These are phyloP conservation scores for Trichoderma sp. DNA, from an alignment of 2,329 filamentous ascomycete genomes.

Conservation along the genomic window DNA sequence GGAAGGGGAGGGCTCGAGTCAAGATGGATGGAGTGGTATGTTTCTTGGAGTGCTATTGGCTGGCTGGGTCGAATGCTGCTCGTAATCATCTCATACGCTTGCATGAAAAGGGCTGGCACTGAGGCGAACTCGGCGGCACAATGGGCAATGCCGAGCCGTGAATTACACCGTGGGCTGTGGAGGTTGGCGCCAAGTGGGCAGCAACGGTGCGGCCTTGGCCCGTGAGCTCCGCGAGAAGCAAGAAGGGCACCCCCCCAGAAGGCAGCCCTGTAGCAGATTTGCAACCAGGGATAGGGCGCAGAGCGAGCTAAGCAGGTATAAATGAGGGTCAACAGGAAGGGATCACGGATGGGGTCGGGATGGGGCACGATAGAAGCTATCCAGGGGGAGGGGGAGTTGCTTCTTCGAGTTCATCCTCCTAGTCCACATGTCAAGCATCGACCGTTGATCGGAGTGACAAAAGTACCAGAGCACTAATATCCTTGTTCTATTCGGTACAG, in stretches of 20 bases:
- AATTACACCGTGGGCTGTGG: background rate
- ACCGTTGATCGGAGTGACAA: background rate
- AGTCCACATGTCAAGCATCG: background rate
- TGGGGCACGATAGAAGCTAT: background rate
- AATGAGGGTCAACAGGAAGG: background rate
- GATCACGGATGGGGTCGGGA: background rate
- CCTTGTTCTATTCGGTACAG: background rate
- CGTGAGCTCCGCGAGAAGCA: background rate
- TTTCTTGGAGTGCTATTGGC: background rate
- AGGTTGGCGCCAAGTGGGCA: background rate
- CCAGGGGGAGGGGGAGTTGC: background rate
- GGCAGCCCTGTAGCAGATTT: background rate
- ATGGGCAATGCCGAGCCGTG: background rate
- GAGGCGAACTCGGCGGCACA: background rate
- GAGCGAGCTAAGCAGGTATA: background rate
- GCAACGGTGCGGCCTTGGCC: background rate
- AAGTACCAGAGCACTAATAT: background rate
- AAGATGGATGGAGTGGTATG: background rate
- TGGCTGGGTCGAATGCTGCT: background rate
- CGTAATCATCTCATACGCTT: background rate
- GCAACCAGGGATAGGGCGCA: background rate
- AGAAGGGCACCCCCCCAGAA: background rate
- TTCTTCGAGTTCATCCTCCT: background rate
- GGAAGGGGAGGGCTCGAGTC: background rate
- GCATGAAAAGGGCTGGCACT: background rate